Base-by-base conservation (phyloP, 2,329 filamentous ascomycete genomes). In the Talaromyces funiculosus region DNA sequence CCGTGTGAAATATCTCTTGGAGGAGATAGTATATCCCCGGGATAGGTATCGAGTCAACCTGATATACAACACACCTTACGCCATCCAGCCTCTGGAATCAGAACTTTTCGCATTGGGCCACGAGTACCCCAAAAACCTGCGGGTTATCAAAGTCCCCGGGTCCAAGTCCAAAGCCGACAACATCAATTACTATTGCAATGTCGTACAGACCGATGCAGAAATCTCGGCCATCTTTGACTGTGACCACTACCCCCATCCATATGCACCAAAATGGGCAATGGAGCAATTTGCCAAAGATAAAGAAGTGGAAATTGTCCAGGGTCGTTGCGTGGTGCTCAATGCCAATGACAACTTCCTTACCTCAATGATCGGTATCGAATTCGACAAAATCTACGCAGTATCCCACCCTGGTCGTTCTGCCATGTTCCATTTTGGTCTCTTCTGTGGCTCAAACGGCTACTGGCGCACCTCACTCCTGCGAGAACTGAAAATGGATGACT, bases 301-400 rank as follows among this genome's bases (percentile, higher is more conserved):
- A 7, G 71, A 73, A n/a, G 67, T 78, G 22, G 78, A 80, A 57
- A 78, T 80, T 59, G 79, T 81, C 5, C 79, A 81, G 68, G 79
- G 79, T 7, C 76, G 79, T 22, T 81, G 79, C 65, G 73, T 81
- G 4, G 71, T 81, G 33, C 79, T 80, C 69, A 81, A 81, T 65
- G 72, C 79, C 4, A 69, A 71, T 12, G 75, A 77, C 4, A 75
- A 70, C 4, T 73, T 79, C 64, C 70, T 78, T 45, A 75, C 79
- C 0, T 75, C 71, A 51, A 77, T 81, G 77, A 80, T 81, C 16
- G 73, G 77, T 2, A 75, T 81, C 35, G 79, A 81, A 63, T 81
- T 81, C 60, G 79, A 81, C 67, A 81, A 81, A 67, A 81, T 81
- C 61, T 81, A 81, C 64, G 79, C 78, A 2, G 78, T 80, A 10